phyloP scores from a whole-genome alignment of 2,329 filamentous ascomycete species.

The Beauveria sp. region DNA sequence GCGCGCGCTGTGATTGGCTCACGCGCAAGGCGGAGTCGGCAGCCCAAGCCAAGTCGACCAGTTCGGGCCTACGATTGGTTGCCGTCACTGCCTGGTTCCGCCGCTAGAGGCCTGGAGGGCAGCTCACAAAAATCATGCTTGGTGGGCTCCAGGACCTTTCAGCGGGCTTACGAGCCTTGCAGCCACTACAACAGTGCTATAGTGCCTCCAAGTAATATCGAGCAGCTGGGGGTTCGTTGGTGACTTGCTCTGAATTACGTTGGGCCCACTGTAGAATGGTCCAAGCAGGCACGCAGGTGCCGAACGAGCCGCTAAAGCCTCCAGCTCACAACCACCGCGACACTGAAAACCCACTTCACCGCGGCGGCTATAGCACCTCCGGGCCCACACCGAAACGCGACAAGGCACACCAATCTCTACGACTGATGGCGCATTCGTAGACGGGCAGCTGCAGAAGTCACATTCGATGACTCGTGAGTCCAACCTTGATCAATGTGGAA shows the following conservation, averaged over 20 bases:
- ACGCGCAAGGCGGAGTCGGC: conserved; percentile 6
- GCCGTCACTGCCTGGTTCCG: neutral
- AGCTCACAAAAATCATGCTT: neutral
- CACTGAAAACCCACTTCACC: neutral
- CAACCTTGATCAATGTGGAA: no score
- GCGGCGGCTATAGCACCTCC: conserved; percentile 5
- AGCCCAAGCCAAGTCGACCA: conserved; percentile 5
- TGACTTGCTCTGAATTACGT: no score
- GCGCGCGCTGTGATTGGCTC: conserved; percentile 3
- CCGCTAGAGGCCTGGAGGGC: neutral
- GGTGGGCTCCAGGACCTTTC: neutral
- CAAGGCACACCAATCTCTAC: neutral
- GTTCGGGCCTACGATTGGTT: neutral
- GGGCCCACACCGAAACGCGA: conserved; percentile 9
- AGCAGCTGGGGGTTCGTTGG: no score
- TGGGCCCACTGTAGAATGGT: neutral
- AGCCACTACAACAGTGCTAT: neutral
- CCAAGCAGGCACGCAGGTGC: neutral
- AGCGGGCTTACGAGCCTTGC: neutral
- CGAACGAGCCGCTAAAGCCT: neutral
- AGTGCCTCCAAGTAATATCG: no score
- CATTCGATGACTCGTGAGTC: neutral
- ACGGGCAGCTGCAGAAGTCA: neutral
- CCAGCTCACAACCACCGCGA: neutral
- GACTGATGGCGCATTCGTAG: neutral